phyloP scores from a whole-genome alignment of 306 rosid species.

The Lithocarpus polystachyus region DNA sequence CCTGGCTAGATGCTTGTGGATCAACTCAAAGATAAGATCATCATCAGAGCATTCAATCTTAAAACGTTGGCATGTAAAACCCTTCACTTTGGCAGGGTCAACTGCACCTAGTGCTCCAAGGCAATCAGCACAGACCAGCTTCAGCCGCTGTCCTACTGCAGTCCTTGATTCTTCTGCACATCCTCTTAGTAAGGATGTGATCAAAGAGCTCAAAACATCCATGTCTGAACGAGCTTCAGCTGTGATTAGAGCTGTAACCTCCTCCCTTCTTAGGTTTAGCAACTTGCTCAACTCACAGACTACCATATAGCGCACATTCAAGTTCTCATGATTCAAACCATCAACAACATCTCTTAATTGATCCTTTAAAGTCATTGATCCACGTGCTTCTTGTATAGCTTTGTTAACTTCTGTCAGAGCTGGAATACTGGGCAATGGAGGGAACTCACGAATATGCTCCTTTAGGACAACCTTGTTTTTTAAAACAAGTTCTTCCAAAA shows the following conservation, averaged over 20 bases:
- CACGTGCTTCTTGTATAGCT: slow-evolving; percentile 83
- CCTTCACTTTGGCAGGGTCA: slow-evolving; percentile 94
- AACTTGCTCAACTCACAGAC: slow-evolving; percentile 76
- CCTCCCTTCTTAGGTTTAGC: slow-evolving; percentile 73
- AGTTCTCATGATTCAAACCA: slow-evolving; percentile 92
- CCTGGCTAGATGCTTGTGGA: slow-evolving; percentile 90
- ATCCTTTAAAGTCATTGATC: slow-evolving; percentile 80
- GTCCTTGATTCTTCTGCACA: slow-evolving; percentile 93
- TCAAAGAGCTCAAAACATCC: slow-evolving; percentile 84
- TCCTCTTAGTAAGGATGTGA: slow-evolving; percentile 74
- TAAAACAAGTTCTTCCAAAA: slow-evolving; percentile 80
- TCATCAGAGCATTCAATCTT: slow-evolving; percentile 97
- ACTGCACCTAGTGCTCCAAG: slow-evolving; percentile 96
- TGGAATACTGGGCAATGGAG: slow-evolving; percentile 74
- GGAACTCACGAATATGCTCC: slow-evolving; percentile 73
- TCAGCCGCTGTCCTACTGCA: slow-evolving; percentile 78
- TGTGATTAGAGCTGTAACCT: slow-evolving; percentile 63
- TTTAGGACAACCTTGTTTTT: slow-evolving; percentile 60
- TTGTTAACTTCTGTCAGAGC: slow-evolving; percentile 74
- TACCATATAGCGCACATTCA: slow-evolving; percentile 95
- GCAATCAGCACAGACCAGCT: slow-evolving; percentile 96
- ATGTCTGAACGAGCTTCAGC: slow-evolving; percentile 77
- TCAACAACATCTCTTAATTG: slow-evolving; percentile 68
- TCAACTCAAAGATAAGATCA: slow-evolving; percentile 91
- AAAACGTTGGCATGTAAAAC: slow-evolving; percentile 71